A percentile compares a stretch with the other conserved stretches of the same genome.
These are phyloP conservation scores for Aspergillus fumigatus DNA, from an alignment of 2,329 filamentous ascomycete species.

Conservation along the genomic window DNA sequence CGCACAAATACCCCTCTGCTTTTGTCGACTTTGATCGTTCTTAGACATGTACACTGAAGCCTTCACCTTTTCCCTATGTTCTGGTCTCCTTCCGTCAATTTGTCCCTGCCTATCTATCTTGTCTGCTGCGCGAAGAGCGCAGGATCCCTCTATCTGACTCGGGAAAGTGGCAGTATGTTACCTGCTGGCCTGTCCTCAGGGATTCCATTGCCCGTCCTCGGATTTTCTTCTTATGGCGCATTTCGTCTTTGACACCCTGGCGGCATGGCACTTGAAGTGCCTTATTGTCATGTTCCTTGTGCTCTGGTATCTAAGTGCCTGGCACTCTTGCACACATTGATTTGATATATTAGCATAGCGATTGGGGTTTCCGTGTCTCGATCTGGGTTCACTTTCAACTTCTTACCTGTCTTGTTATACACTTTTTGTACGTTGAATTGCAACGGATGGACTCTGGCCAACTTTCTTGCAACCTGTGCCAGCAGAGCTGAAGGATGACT, in stretches of 20 bases:
- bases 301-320: conserved; percentile 18
- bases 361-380: conserved; percentile 26
- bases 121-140: conserved; percentile 1
- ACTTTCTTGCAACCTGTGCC: not conserved
- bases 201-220: conserved; percentile 7
- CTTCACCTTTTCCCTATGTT: conserved; percentile 1
- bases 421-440: not conserved
- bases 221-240: conserved; percentile 17
- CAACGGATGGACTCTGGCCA: not conserved
- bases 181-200: conserved; percentile 3
- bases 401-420: conserved; percentile 7
- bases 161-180: conserved; percentile 5
- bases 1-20: conserved; percentile 30
- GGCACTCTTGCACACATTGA: conserved; percentile 12
- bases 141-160: conserved; percentile 3
- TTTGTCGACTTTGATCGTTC: conserved; percentile 21
- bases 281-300: conserved; percentile 12
- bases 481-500: not conserved
- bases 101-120: not conserved
- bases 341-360: conserved; percentile 37
- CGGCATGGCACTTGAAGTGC: conserved; percentile 12
- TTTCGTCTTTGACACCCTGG: conserved; percentile 3
- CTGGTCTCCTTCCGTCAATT: conserved; percentile 3
- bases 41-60: conserved; percentile 27
- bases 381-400: conserved; percentile 12